Conservation (phyloP, 73 alveolate species). For the Stentor roeselii region DNA sequence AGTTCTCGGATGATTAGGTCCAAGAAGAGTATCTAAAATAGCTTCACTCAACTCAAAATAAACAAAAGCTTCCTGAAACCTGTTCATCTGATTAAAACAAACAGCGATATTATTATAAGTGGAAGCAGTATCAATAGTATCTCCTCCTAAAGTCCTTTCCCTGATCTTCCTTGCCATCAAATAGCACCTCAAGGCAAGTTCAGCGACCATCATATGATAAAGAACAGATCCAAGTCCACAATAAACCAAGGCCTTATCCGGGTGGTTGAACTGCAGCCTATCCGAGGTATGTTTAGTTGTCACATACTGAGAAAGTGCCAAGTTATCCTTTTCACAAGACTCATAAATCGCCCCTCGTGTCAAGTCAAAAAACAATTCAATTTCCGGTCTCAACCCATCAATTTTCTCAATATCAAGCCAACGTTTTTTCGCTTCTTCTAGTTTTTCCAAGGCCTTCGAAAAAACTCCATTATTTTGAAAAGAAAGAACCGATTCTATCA, state of each 20-base stretch:
- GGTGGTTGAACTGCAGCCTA: conserved; percentile 85
- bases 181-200: conserved; percentile 86
- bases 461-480: conserved; percentile 72
- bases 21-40: conserved; percentile 72
- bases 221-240: conserved; percentile 94
- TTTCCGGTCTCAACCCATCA: conserved; percentile 46
- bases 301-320: conserved; percentile 81
- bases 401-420: conserved; percentile 41
- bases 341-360: conserved; percentile 89
- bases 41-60: conserved; percentile 83
- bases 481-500: conserved; percentile 74
- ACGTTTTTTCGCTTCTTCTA: conserved; percentile 65
- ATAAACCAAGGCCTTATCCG: conserved; percentile 92
- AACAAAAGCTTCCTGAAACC: conserved; percentile 76
- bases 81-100: conserved; percentile 76
- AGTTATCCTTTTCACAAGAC: conserved; percentile 89
- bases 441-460: conserved; percentile 71
- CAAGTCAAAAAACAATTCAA: conserved; percentile 84
- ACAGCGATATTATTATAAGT: conserved; percentile 95
- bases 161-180: conserved; percentile 91
- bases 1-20: conserved; percentile 79
- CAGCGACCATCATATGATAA: conserved; percentile 90
- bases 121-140: conserved; percentile 97
- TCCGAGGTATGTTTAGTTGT: conserved; percentile 74
- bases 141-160: conserved; percentile 96